Evolutionary conservation across 2,329 filamentous ascomycete genomes (phyloP), one percentile per base, ranked within the genome.

Genomic region (Didymella exigua): DNA sequence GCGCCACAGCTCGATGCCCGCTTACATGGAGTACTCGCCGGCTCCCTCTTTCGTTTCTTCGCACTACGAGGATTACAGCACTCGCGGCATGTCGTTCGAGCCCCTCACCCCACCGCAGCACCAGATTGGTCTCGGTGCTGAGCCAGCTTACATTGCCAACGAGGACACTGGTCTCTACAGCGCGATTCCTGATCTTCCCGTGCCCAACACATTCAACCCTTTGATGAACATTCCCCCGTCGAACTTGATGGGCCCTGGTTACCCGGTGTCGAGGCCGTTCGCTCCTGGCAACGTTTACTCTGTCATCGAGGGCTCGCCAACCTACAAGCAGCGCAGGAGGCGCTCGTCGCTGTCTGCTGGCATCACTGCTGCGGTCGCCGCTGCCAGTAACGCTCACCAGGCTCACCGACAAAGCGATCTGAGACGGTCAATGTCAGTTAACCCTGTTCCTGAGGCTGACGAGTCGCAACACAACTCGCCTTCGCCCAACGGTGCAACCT

Each of bases 11-110:
- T 99, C 95, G n/a, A 97, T 99, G 92, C 95, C 95, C 44, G 90
- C 92, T 18, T 99, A 96, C 75, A 88, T 98, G 75, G 95, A 99
- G 77, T 99, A 98, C 81, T 99, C 95, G 14, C 95, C 95, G 48
- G 95, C 95, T 0, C 95, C 95, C 2, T 98, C 95, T 1, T 98
- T 98, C 71, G 93, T 96, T 47, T 98, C 95, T n/a, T 98, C 95
- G 1, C 93, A 97, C 70, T 96, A 93, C 69, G 95, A 98, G 73
- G 93, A 98, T 75, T 99, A 97, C 82, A 96, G 91, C 84, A 93
- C 93, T 74, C 89, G 95, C 54, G 95, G 92, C 46, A 87, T 98
- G 69, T 98, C 93, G 2, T 99, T 93, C 74, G 95, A 99, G 82
- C 95, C 95, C 47, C 87, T 99, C 66, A 99, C 95, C 0, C 95